Evolutionary conservation across 371 early-diverging fungal genomes (phyloP), one percentile per base, ranked within the genome.

Genomic region (Phascolomyces articulosus): DNA sequence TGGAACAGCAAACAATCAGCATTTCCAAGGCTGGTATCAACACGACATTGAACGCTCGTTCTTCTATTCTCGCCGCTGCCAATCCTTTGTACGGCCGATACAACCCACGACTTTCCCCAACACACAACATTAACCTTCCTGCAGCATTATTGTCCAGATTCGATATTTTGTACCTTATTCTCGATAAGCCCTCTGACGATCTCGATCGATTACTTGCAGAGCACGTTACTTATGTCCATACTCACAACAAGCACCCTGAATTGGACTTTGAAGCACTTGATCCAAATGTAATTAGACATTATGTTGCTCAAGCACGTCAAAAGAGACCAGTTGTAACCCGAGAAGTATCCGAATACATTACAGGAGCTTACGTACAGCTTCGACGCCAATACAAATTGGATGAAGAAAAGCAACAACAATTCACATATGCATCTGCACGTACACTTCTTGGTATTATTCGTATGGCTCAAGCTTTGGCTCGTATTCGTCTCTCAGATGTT

Each of bases 1-100:
- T 97, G 96, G 97, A 97, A 88, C 97, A 97, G 74, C 97, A 97
- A 77, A 93, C 94, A 0, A 93, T 97, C 65, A 90, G 90, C 73
- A 93, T 97, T 44, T 86, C 89, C 60, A 97, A 97, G 78, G 96
- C 96, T 21, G 98, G 96, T 58, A 96, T 97, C 73, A 94, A 92
- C 64, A 96, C 96, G 3, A 95, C 94, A 6, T 78, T 97, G 26
- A 97, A 96, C 72, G 95, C 97, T 1, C 88, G 96, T 68, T 89
- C 95, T 21, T 91, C 93, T 15, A 92, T 97, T 54, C 75, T 97
- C 60, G 96, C 95, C 4, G 96, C 96, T 38, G 95, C 96, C 59
- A 95, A 96, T 75, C 95, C 95, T 58, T 83, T 91, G 1, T 91
- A 88, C 71, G 94, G 95, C 44, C 89, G 93, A 41, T 97, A 95